Conservation (phyloP, 441 rosid species). For the Corymbia calophylla region DNA sequence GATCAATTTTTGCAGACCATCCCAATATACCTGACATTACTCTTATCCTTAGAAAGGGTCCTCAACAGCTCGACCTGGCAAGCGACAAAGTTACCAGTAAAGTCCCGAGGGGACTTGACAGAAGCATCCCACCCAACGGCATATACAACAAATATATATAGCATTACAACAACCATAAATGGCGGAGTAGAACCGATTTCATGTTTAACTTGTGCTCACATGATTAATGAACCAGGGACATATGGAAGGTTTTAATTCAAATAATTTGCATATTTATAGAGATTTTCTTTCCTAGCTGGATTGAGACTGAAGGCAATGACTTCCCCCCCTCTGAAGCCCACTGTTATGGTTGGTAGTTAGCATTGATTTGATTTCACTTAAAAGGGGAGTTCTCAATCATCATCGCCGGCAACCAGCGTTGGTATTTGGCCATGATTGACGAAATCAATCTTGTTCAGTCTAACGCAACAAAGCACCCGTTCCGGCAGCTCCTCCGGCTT, state of each 20-base stretch:
- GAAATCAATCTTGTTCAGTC: constrained; percentile 70
- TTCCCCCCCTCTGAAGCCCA: background rate
- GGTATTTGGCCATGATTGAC: constrained; percentile 73
- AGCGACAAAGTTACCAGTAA: background rate
- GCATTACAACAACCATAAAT: background rate
- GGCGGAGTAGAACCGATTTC: background rate
- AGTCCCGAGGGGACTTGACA: background rate
- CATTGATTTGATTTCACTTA: background rate
- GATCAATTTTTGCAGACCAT: background rate
- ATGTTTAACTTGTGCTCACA: background rate
- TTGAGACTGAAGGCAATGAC: background rate
- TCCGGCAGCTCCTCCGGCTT: constrained; percentile 87
- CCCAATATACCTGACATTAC: background rate
- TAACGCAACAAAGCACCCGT: constrained; percentile 64
- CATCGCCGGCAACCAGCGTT: constrained; percentile 41
- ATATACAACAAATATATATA: background rate
- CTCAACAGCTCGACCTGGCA: background rate
- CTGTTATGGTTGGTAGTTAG: background rate
- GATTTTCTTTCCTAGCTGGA: background rate
- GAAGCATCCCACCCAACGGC: background rate
- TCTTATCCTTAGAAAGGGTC: background rate
- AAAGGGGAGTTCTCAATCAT: constrained; percentile 12
- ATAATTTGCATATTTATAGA: background rate
- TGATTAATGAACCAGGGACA: background rate
- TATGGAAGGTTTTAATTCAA: background rate